Conservation (phyloP, 257 asterid genomes). For the Nicotiana attenuata region DNA sequence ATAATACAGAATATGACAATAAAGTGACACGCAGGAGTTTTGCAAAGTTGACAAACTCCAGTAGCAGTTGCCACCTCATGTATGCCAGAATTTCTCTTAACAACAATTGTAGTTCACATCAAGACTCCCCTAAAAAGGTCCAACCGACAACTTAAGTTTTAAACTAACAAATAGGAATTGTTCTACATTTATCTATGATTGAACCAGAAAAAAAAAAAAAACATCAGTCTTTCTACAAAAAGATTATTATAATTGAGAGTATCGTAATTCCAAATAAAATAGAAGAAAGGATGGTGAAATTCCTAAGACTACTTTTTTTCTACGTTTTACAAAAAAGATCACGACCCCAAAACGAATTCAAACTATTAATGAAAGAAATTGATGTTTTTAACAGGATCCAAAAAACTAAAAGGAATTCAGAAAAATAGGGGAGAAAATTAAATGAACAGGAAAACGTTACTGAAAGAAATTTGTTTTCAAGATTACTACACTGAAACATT, state of each 20-base stretch:
- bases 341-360: neutral
- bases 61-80: neutral
- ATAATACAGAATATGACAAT: neutral
- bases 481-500: neutral
- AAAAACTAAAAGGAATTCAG: neutral
- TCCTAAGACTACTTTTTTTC: neutral
- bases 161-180: neutral
- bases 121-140: neutral
- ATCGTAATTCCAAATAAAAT: neutral
- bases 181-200: neutral
- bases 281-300: neutral
- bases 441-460: conserved; percentile 8
- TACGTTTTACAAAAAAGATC: neutral
- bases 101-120: neutral
- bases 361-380: neutral
- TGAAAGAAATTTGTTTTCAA: neutral
- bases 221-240: neutral
- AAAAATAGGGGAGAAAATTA: neutral
- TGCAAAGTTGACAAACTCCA: neutral
- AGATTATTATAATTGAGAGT: neutral
- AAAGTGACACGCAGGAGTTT: neutral
- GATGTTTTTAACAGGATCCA: neutral
- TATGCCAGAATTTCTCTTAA: neutral
- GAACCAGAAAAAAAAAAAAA: neutral
- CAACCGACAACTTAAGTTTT: neutral